Conservation (phyloP, 805 yeast genomes). For the Wickerhamomyces subpelliculosus region DNA sequence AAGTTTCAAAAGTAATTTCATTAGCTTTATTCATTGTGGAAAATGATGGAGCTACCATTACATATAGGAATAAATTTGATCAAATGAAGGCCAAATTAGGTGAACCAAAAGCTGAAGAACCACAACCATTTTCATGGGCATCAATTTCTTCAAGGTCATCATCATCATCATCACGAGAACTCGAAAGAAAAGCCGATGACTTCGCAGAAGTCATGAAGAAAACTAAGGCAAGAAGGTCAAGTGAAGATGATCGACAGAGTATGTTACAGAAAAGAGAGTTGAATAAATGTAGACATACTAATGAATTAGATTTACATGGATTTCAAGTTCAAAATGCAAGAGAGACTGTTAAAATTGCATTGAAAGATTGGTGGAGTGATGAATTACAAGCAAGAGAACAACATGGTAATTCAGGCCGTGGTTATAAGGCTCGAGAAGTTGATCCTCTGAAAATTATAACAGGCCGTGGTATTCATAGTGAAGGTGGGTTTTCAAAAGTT, state of each 20-base stretch:
- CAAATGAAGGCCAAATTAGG: neutral
- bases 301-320: slow-evolving; percentile 51
- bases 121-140: no score
- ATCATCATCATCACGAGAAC: no score
- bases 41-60: slow-evolving; percentile 20
- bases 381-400: slow-evolving; percentile 41
- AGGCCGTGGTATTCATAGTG: slow-evolving; percentile 68
- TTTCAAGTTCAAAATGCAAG: slow-evolving; percentile 42
- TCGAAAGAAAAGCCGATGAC: no score
- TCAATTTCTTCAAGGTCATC: no score
- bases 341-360: slow-evolving; percentile 25
- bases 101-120: no score
- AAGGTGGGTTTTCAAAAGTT: slow-evolving; percentile 46
- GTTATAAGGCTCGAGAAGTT: slow-evolving; percentile 32
- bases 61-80: slow-evolving; percentile 14
- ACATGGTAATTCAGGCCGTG: slow-evolving; percentile 28
- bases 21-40: slow-evolving; percentile 29
- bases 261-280: slow-evolving; percentile 10
- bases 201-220: no score
- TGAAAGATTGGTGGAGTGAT: slow-evolving; percentile 56
- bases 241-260: slow-evolving; percentile 8
- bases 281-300: slow-evolving; percentile 10
- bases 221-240: neutral
- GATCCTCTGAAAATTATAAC: slow-evolving; percentile 46
- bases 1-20: slow-evolving; percentile 30